These are phyloP conservation scores for Hirsutella rhossiliensis DNA, from an alignment of 2,329 filamentous ascomycete species.

Conservation along the genomic window DNA sequence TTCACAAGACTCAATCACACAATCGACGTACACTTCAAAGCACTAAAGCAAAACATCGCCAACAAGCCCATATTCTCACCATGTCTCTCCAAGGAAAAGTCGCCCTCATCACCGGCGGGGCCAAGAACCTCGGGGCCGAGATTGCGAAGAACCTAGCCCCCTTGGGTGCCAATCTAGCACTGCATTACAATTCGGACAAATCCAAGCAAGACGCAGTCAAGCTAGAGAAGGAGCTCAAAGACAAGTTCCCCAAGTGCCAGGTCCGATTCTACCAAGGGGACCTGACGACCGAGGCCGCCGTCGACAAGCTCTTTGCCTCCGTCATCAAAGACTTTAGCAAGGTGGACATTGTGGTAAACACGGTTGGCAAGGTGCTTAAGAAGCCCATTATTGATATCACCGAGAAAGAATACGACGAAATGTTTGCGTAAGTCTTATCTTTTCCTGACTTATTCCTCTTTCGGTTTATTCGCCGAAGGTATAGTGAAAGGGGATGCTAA, in stretches of 20 bases:
- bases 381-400: slow-evolving; percentile 29
- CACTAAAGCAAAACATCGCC: background rate
- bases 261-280: slow-evolving; percentile 30
- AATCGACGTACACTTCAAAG: too few relatives aligned
- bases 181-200: slow-evolving; percentile 40
- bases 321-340: slow-evolving; percentile 27
- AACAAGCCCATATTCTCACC: slow-evolving; percentile 6
- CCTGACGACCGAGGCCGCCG: slow-evolving; percentile 25
- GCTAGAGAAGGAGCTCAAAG: slow-evolving; percentile 23
- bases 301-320: slow-evolving; percentile 26
- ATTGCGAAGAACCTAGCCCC: slow-evolving; percentile 44
- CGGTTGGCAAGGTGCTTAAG: slow-evolving; percentile 35
- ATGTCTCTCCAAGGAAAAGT: slow-evolving; percentile 25
- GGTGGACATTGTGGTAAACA: slow-evolving; percentile 38
- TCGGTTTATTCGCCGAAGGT: too few relatives aligned
- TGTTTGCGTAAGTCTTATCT: slow-evolving; percentile 27
- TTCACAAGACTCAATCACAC: background rate
- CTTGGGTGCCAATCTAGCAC: slow-evolving; percentile 42
- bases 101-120: slow-evolving; percentile 40
- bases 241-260: slow-evolving; percentile 17
- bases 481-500: background rate
- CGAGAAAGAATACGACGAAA: slow-evolving; percentile 32
- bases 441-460: too few relatives aligned
- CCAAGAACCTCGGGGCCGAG: slow-evolving; percentile 48
- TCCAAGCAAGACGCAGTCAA: slow-evolving; percentile 22